These are phyloP conservation scores for Hymenoscyphus fructigenus DNA, from an alignment of 2,329 filamentous ascomycete species.

Conservation along the genomic window DNA sequence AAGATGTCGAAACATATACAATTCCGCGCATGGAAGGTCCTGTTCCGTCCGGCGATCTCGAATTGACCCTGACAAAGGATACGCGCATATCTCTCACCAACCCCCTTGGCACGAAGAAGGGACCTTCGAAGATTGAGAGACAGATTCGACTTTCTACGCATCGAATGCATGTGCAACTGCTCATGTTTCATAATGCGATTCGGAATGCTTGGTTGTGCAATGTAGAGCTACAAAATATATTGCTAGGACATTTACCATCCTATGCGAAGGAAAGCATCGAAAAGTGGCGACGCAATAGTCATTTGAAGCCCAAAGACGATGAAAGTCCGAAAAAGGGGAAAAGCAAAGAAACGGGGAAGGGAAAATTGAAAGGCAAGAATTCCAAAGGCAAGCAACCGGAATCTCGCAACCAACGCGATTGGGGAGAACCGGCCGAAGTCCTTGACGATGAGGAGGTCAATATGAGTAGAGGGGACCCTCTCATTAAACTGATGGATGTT, in stretches of 20 bases:
- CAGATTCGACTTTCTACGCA: conserved; percentile 77
- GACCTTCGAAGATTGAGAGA: conserved; percentile 80
- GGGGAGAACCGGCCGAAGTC: conserved; percentile 67
- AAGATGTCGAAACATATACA: conserved; percentile 51
- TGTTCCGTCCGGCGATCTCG: conserved; percentile 63
- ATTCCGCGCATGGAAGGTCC: conserved; percentile 41
- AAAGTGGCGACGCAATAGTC: conserved; percentile 69
- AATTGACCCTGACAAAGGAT: conserved; percentile 66
- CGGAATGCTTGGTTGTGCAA: conserved; percentile 86
- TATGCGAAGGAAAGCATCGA: conserved; percentile 64
- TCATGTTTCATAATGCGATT: conserved; percentile 87
- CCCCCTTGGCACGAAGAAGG: conserved; percentile 69
- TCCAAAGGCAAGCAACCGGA: conserved; percentile 41
- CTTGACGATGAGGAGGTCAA: conserved; percentile 71
- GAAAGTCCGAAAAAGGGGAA: conserved; percentile 25
- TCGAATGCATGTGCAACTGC: conserved; percentile 80
- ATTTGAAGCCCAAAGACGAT: conserved; percentile 50
- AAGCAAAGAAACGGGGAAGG: conserved; percentile 33
- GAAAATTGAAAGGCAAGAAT: conserved; percentile 39
- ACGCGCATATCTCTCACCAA: conserved; percentile 60
- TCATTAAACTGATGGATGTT: conserved; percentile 72
- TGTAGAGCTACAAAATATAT: conserved; percentile 67
- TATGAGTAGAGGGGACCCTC: conserved; percentile 78
- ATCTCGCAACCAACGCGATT: conserved; percentile 57
- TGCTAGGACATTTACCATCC: conserved; percentile 71